phyloP scores from a whole-genome alignment of 2,329 filamentous ascomycete genomes.

The Coccinonectria pachysandricola region DNA sequence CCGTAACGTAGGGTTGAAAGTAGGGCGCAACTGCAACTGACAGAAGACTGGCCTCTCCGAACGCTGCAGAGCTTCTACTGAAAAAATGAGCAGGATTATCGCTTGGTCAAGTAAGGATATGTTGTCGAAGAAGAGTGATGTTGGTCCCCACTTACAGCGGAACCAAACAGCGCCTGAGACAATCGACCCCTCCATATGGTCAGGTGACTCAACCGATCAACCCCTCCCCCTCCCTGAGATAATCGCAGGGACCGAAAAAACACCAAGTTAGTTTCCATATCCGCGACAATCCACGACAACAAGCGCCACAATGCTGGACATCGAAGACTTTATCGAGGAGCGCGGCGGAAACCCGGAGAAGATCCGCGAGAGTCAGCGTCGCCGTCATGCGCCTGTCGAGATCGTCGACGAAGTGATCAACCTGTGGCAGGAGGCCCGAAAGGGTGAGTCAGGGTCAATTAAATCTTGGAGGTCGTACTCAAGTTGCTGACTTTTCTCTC shows the following conservation, averaged over 20 bases:
- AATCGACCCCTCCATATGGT: conserved; percentile 12
- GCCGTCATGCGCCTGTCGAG: conserved; percentile 69
- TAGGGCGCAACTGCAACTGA: too few species aligned
- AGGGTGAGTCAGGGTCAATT: conserved; percentile 34
- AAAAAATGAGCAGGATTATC: too few species aligned
- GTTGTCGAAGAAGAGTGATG: too few species aligned
- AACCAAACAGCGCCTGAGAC: too few species aligned
- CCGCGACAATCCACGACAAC: conserved; percentile 9
- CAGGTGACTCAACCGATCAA: conserved; percentile 13
- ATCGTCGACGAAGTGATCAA: conserved; percentile 84
- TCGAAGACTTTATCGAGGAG: conserved; percentile 71
- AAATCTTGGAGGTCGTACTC: too few species aligned
- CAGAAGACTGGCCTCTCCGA: too few species aligned
- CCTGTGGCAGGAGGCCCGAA: conserved; percentile 76
- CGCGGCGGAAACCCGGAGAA: conserved; percentile 84
- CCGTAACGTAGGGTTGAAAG: too few species aligned
- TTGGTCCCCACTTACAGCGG: too few species aligned
- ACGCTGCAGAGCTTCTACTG: too few species aligned
- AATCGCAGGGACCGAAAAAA: conserved; percentile 17
- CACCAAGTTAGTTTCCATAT: conserved; percentile 9
- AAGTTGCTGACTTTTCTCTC: too few species aligned
- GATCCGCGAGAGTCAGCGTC: conserved; percentile 84
- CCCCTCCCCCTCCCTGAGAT: conserved; percentile 19
- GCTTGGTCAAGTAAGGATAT: too few species aligned
- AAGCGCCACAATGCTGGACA: conserved; percentile 54